phyloP scores from a whole-genome alignment of 108 stramenopile species.

The Cyclotella atomus region DNA sequence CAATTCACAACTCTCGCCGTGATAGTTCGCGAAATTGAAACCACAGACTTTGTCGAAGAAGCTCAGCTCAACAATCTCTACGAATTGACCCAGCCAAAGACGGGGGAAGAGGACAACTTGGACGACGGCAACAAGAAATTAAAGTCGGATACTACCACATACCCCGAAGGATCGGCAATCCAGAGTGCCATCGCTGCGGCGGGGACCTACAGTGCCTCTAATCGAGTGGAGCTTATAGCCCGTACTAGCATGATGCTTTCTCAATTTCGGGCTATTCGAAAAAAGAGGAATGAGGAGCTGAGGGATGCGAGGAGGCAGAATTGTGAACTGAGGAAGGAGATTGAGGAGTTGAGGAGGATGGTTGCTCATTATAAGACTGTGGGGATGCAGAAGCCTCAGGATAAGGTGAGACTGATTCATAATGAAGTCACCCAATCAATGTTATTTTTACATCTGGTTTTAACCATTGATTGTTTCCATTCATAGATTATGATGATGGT shows the following conservation, averaged over 20 bases:
- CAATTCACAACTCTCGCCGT: conserved; percentile 74
- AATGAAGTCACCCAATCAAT: not conserved
- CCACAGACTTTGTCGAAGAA: conserved; percentile 54
- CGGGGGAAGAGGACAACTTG: not conserved
- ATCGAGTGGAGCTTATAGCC: conserved; percentile 85
- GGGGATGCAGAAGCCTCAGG: conserved; percentile 41
- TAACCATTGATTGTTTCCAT: not conserved
- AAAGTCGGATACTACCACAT: conserved; percentile 1
- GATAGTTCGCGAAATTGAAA: conserved; percentile 69
- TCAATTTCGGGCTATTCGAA: conserved; percentile 34
- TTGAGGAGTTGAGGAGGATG: conserved; percentile 60
- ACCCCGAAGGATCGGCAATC: not conserved
- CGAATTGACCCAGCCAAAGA: not conserved
- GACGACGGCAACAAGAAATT: conserved; percentile 2
- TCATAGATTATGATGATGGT: conserved; percentile 86
- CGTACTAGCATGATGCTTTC: conserved; percentile 59
- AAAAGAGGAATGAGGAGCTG: conserved; percentile 37
- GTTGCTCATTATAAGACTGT: conserved; percentile 59
- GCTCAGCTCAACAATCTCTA: not conserved
- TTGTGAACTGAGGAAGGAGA: conserved; percentile 51
- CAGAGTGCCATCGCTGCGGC: conserved; percentile 5
- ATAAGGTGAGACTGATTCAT: conserved; percentile 19
- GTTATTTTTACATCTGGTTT: not conserved
- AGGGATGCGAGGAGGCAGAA: conserved; percentile 18
- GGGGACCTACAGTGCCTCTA: conserved; percentile 58